Conservation (phyloP, 2,329 filamentous ascomycete species). For the Bisporella sp. region DNA sequence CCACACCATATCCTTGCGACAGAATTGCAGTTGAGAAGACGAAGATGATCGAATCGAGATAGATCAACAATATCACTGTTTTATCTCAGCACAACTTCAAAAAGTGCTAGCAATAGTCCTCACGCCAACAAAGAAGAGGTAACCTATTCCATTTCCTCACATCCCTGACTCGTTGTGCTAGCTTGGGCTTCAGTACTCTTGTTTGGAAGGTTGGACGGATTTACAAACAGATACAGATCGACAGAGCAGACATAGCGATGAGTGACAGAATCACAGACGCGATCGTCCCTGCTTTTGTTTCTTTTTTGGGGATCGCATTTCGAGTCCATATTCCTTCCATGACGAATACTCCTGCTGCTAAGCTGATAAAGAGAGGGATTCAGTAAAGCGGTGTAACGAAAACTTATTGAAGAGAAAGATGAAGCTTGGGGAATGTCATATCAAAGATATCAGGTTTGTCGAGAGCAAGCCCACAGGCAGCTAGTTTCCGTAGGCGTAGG, state of each 20-base stretch:
- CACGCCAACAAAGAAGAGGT: conserved; percentile 22
- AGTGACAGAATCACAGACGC: conserved; percentile 15
- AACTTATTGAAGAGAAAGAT: too few species aligned
- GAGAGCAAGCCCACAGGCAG: too few species aligned
- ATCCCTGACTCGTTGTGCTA: conserved; percentile 21
- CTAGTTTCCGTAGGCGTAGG: too few species aligned
- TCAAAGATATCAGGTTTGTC: too few species aligned
- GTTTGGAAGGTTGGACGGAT: background rate
- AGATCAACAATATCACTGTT: conserved; percentile 52
- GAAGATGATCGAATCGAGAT: conserved; percentile 53
- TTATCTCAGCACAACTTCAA: background rate
- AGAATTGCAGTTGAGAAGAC: conserved; percentile 50
- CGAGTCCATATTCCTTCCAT: background rate
- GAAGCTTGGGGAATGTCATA: too few species aligned
- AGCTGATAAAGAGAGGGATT: too few species aligned
- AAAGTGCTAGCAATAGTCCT: background rate
- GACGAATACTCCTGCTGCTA: too few species aligned
- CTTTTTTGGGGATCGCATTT: conserved; percentile 1
- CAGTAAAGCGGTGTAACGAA: too few species aligned
- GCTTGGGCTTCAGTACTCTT: background rate
- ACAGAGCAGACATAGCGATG: conserved; percentile 15
- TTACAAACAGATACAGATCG: conserved; percentile 19
- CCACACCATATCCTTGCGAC: conserved; percentile 49
- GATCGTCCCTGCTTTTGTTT: conserved; percentile 13
- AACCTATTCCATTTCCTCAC: conserved; percentile 18